Base-by-base conservation (phyloP, 2,329 filamentous ascomycete genomes). In the Fusarium tuaranense region DNA sequence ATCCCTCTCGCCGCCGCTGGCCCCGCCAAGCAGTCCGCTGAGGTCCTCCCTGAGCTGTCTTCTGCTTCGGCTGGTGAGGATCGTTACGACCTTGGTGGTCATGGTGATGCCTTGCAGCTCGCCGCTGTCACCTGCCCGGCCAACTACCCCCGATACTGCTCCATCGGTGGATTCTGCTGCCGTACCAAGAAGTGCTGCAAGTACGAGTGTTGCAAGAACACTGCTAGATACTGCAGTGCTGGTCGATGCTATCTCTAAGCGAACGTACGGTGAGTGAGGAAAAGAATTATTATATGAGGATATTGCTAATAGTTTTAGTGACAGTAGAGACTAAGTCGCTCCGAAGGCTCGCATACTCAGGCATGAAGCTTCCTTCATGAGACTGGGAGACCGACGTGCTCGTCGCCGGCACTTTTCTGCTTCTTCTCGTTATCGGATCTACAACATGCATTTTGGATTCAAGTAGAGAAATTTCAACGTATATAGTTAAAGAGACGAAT, bases 141-240 rank as follows among this genome's bases (percentile, higher is more conserved):
- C 58, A 73, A 73, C 2, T 73, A 67, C 34, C 71, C 71, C 0
- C 57, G 71, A 46, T 66, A 72, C 16, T 70, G 70, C 51, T 58
- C 70, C 14, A 16, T 73, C 2, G 63, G 60, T 0, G 63, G 63
- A 22, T 71, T 73, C 16, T 74, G 71, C 51, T 73, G 71, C 16
- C 57, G 67, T 7, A 73, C 71, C 4, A 34, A 65, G 2, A 73
- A 73, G 57, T 73, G 71, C 55, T 73, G 71, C 9, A 67, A 46
- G 34, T 68, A 73, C 6, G 66, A 73, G 7, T 73, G 71, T 4
- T 73, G 71, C 18, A 58, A 70, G 25, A 73, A 73, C 25, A 65
- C 63, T 1, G 71, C 71, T 0, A 70, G 44, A 10, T 73, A 68
- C 14, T 73, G 71, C 55, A 73, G 30, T 22, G 66, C 66, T 16